Conservation (phyloP, 345 rosid genomes). For the Tarenaya hassleriana region DNA sequence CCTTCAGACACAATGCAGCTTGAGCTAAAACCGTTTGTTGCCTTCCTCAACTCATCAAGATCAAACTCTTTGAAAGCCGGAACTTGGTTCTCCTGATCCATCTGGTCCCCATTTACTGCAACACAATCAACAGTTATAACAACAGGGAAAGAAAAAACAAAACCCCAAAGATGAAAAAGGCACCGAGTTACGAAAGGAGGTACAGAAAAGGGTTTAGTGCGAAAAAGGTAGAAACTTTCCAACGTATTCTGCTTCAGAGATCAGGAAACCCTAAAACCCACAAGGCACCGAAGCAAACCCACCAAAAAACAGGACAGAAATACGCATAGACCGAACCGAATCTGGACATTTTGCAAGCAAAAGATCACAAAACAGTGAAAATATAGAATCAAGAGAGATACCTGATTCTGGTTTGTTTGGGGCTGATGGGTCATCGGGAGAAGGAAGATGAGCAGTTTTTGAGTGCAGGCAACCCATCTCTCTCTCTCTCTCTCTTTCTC, state of each 20-base stretch:
- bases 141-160: neutral
- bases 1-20: constrained; percentile 84
- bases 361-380: constrained; percentile 1
- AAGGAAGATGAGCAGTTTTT: constrained; percentile 58
- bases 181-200: neutral
- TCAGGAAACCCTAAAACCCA: constrained; percentile 9
- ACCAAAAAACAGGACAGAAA: neutral
- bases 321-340: neutral
- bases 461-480: constrained; percentile 94
- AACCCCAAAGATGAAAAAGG: neutral
- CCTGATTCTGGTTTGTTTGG: constrained; percentile 62
- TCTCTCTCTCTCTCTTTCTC: neutral
- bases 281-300: constrained; percentile 17
- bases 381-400: constrained; percentile 12
- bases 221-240: constrained; percentile 25
- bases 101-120: constrained; percentile 38
- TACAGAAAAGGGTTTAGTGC: constrained; percentile 1
- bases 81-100: constrained; percentile 37
- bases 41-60: constrained; percentile 62
- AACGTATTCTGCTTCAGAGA: constrained; percentile 2
- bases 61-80: constrained; percentile 65
- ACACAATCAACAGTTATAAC: constrained; percentile 19
- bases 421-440: constrained; percentile 63
- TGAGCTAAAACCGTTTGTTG: constrained; percentile 73
- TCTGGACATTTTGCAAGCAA: too few species aligned